Conservation (phyloP, 805 yeast species). For the Saccharomycopsis sp. region DNA sequence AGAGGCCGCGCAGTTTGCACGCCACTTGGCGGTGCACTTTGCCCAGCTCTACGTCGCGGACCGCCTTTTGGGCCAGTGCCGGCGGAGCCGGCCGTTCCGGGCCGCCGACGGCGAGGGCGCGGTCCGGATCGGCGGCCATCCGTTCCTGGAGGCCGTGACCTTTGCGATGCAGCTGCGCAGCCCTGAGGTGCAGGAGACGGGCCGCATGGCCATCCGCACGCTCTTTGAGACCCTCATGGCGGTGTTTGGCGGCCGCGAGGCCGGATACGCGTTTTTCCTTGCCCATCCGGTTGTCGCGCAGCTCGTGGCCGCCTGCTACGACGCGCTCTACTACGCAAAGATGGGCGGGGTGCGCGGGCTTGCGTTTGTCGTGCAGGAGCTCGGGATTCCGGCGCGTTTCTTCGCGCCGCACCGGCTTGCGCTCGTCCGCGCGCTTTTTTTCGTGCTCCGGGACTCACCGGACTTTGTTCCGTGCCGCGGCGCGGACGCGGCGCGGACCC, state of each 20-base stretch:
- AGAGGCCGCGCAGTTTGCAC: constrained; percentile 57
- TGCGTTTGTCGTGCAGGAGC: constrained; percentile 60
- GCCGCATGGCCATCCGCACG: constrained; percentile 55
- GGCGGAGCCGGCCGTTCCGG: constrained; percentile 61
- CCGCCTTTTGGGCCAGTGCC: constrained; percentile 60
- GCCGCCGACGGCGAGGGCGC: constrained; percentile 77
- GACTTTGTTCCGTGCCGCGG: constrained; percentile 80
- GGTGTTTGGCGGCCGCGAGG: constrained; percentile 60
- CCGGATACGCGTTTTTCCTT: constrained; percentile 65
- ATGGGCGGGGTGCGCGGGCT: constrained; percentile 86
- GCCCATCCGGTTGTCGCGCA: constrained; percentile 69
- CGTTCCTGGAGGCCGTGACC: constrained; percentile 67
- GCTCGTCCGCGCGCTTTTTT: constrained; percentile 76
- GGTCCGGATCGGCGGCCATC: constrained; percentile 58
- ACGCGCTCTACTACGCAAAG: constrained; percentile 77
- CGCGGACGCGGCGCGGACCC: constrained; percentile 57
- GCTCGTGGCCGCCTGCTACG: constrained; percentile 86
- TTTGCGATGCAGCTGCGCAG: constrained; percentile 76
- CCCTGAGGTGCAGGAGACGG: constrained; percentile 62
- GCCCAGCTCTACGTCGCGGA: constrained; percentile 72
- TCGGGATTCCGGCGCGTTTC: constrained; percentile 64
- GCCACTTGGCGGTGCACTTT: constrained; percentile 69
- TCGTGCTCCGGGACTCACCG: constrained; percentile 85
- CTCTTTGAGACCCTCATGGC: constrained; percentile 47
- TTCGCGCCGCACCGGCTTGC: constrained; percentile 75